Evolutionary conservation across 106 monocot species (phyloP).

Genomic region (Phalaenopsis aphrodite): DNA sequence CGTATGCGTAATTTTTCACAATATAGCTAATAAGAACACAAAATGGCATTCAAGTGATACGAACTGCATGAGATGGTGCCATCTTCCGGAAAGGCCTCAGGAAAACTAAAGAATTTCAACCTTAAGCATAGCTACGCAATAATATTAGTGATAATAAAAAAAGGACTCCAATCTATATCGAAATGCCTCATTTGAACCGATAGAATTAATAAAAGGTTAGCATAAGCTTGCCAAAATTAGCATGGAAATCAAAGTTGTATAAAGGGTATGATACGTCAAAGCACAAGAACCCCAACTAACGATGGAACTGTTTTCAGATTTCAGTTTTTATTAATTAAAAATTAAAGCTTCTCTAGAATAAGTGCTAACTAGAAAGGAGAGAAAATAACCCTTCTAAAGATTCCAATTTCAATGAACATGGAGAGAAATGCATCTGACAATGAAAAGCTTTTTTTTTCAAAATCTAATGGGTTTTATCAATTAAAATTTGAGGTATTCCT

Average conservation of each 20-base stretch:
- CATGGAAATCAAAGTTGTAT: neutral
- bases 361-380: neutral
- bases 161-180: neutral
- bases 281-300: neutral
- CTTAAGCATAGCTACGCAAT: neutral
- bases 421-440: neutral
- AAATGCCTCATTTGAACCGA: neutral
- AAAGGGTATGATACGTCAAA: neutral
- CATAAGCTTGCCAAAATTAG: too few relatives aligned
- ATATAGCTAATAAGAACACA: too few relatives aligned
- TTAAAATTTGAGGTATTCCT: neutral
- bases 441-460: neutral
- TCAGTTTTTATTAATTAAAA: neutral
- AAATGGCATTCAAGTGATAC: neutral
- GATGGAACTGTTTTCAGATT: neutral
- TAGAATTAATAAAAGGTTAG: neutral
- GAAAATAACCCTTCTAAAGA: neutral
- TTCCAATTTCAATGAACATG: neutral
- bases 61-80: neutral
- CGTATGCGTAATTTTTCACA: neutral
- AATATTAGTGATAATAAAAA: neutral
- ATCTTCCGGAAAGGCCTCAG: neutral
- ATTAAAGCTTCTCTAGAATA: neutral
- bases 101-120: neutral
- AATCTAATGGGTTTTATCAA: neutral